phyloP scores from a whole-genome alignment of 805 yeast genomes.

The Candida pseudofarinosa region DNA sequence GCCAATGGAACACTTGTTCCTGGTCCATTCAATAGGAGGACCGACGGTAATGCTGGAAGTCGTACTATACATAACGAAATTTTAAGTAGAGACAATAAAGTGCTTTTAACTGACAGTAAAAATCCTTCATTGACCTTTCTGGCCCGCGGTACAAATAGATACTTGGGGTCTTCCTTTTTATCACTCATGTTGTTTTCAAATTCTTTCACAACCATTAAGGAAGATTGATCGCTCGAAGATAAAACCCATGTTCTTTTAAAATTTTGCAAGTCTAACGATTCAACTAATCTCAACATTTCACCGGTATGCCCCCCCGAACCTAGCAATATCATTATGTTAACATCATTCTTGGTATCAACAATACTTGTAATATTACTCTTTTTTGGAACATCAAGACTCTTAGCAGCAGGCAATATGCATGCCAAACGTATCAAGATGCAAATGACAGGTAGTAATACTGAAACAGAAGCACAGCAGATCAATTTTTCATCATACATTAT shows the following conservation, averaged over 20 bases:
- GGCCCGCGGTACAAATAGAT: constrained; percentile 48
- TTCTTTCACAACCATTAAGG: constrained; percentile 36
- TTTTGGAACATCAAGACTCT: background rate
- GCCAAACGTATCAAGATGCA: background rate
- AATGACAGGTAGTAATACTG: background rate
- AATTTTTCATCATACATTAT: background rate
- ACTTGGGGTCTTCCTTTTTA: constrained; percentile 12
- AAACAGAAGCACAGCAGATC: background rate
- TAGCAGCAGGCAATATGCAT: background rate
- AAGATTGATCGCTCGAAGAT: constrained; percentile 50
- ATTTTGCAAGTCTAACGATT: constrained; percentile 27
- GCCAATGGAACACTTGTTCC: constrained; percentile 76
- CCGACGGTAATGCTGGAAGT: constrained; percentile 33
- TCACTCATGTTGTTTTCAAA: constrained; percentile 16
- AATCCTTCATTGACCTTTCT: constrained; percentile 56
- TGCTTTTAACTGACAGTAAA: constrained; percentile 43
- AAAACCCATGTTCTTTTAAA: constrained; percentile 37
- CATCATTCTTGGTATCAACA: background rate
- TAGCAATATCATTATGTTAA: constrained; percentile 52
- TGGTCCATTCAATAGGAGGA: constrained; percentile 69
- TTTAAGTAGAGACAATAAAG: constrained; percentile 33
- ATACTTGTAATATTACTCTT: background rate
- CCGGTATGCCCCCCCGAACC: constrained; percentile 99
- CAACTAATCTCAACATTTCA: constrained; percentile 76
- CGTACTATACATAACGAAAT: constrained; percentile 22